Percentiles rank a stretch among this genome's conserved stretches.
Conservation (phyloP, 164 flowering plant genomes). For the Malania oleifera region DNA sequence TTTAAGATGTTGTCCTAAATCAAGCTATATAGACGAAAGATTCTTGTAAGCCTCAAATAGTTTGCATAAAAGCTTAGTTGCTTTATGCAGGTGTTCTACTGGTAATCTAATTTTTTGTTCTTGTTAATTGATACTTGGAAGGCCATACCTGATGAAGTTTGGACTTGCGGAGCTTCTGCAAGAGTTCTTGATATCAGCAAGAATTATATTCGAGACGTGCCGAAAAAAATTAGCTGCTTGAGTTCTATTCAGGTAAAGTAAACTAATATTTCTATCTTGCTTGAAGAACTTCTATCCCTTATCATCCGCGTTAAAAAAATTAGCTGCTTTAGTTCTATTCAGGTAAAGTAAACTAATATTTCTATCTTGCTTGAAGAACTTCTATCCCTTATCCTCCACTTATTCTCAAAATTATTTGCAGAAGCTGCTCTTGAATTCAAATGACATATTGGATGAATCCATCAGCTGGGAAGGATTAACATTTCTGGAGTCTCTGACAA, state of each 20-base stretch:
- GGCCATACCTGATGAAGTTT: slow-evolving; percentile 84
- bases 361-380: not conserved
- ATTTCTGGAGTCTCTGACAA: slow-evolving; percentile 44
- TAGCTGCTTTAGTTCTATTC: slow-evolving; percentile 41
- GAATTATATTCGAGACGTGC: slow-evolving; percentile 50
- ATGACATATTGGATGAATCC: slow-evolving; percentile 48
- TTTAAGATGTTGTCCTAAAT: too few species aligned
- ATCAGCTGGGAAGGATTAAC: slow-evolving; percentile 68
- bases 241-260: slow-evolving; percentile 44
- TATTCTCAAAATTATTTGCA: slow-evolving; percentile 22
- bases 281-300: not conserved
- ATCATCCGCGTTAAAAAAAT: slow-evolving; percentile 33
- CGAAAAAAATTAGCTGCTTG: slow-evolving; percentile 45
- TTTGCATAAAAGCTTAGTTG: too few species aligned
- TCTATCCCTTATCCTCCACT: not conserved
- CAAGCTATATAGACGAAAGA: too few species aligned
- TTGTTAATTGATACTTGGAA: slow-evolving; percentile 20
- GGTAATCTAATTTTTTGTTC: slow-evolving; percentile 9
- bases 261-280: not conserved
- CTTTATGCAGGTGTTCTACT: too few species aligned
- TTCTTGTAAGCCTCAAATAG: too few species aligned
- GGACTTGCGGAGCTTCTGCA: slow-evolving; percentile 62
- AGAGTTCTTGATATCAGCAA: slow-evolving; percentile 64
- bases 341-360: slow-evolving; percentile 28
- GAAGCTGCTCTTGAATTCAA: slow-evolving; percentile 62